Conservation (phyloP, 2,329 filamentous ascomycete species). For the Byssothecium circinans region DNA sequence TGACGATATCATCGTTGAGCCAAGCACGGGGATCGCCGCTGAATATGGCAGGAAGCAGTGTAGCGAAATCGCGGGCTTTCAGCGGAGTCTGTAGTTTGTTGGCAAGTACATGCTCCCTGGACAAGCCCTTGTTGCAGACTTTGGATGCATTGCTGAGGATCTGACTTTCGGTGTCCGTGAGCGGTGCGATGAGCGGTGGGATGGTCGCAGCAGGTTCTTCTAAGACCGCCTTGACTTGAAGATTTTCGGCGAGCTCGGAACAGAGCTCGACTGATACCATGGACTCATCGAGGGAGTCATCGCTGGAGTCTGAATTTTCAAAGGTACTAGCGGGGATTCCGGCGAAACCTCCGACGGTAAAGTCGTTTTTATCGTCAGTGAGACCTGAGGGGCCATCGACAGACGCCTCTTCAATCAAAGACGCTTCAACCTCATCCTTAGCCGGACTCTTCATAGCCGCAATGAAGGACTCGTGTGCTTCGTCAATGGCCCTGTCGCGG, state of each 20-base stretch:
- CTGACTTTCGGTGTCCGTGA: constrained; percentile 17
- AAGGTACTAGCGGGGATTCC: constrained; percentile 17
- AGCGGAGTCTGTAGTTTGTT: constrained; percentile 42
- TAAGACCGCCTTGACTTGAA: neutral
- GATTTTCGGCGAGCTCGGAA: constrained; percentile 6
- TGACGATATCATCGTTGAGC: constrained; percentile 79
- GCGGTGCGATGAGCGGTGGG: constrained; percentile 22
- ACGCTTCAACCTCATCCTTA: neutral
- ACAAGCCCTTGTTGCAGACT: constrained; percentile 17
- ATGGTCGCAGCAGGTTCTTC: constrained; percentile 3
- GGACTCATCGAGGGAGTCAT: constrained; percentile 23
- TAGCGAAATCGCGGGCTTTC: constrained; percentile 63
- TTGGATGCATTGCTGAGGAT: constrained; percentile 17
- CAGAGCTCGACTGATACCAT: constrained; percentile 24
- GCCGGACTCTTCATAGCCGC: neutral
- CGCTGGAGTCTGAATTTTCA: constrained; percentile 5
- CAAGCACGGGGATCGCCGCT: constrained; percentile 56
- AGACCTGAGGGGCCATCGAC: neutral
- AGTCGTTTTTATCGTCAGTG: constrained; percentile 2
- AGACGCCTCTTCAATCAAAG: neutral
- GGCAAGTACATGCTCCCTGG: neutral
- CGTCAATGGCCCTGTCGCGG: neutral
- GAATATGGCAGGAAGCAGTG: constrained; percentile 48
- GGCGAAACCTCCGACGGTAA: constrained; percentile 8
- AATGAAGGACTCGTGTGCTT: neutral